Evolutionary conservation across 495 filamentous ascomycete species (phyloP), one percentile per base, ranked within the genome.

Genomic region (Penicillium subrubescens): DNA sequence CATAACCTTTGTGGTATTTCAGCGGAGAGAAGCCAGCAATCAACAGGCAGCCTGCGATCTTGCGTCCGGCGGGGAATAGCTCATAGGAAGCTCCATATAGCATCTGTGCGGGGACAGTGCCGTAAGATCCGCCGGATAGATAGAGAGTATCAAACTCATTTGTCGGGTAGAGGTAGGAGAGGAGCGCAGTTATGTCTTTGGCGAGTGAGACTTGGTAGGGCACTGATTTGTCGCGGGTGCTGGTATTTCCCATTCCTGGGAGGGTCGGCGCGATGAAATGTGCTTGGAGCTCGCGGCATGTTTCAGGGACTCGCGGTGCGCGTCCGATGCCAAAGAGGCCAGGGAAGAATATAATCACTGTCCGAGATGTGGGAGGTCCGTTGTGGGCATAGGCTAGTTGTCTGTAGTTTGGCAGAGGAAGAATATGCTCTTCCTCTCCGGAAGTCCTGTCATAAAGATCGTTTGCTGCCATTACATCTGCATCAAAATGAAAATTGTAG

Each of bases 301-400:
- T n/a, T 46, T 56, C 39, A 11, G 60, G 33, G 1, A 62, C 35
- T 46, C 51, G 19, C 6, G 34, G 17, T 56, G 35, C 60, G n/a
- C 25, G 33, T 14, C 60, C 60, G 17, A 56, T 27, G 39, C 60
- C 44, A 11, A 62, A 31, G 8, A 62, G 19, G 7, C 60, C 60
- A 1, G 60, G 41, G 51, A 62, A 62, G 37, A 62, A 62, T 12
- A 62, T 35, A 3, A 62, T 29, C 14, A 62, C 51, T 0, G 60
- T 62, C 17, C 39, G 8, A 8, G 57, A 59, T 15, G 25, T 29
- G n/a, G 6, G 8, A 15, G 57, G 57, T 21, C 57, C 57, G 27
- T 59, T 59, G 39, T 59, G 57, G 57, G 57, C 57, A 39, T 59
- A 59, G 57, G 57, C 57, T 54, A 61, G 21, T 31, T 33, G 46